These are phyloP conservation scores for Wickerhamomyces sydowiorum DNA, from an alignment of 805 yeast species.

Conservation along the genomic window DNA sequence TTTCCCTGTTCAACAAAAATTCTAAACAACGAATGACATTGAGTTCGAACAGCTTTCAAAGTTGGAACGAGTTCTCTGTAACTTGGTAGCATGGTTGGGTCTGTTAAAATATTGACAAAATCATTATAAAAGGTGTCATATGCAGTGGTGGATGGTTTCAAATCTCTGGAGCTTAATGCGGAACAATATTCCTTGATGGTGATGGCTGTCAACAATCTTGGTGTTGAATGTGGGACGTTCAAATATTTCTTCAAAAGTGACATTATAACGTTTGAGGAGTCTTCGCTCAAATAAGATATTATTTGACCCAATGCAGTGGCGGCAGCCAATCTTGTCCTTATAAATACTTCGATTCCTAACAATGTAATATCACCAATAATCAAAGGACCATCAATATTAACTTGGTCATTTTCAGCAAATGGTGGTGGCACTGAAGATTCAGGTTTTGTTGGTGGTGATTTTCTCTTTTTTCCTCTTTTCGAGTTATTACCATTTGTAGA, in stretches of 20 bases:
- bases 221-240: slow-evolving; percentile 50
- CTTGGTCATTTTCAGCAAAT: slow-evolving; percentile 47
- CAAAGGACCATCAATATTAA: slow-evolving; percentile 91
- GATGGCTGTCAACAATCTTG: slow-evolving; percentile 65
- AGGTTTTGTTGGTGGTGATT: slow-evolving; percentile 22
- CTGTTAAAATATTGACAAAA: slow-evolving; percentile 32
- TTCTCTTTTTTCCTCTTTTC: slow-evolving; percentile 45
- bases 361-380: slow-evolving; percentile 85
- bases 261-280: slow-evolving; percentile 34
- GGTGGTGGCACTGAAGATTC: slow-evolving; percentile 36
- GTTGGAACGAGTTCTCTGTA: slow-evolving; percentile 86
- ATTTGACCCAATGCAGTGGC: slow-evolving; percentile 71
- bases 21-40: slow-evolving; percentile 75
- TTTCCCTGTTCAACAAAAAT: slow-evolving; percentile 76
- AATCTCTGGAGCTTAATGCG: slow-evolving; percentile 13
- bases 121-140: slow-evolving; percentile 23
- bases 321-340: slow-evolving; percentile 70
- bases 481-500: slow-evolving; percentile 11
- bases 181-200: slow-evolving; percentile 65
- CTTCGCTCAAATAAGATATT: slow-evolving; percentile 42
- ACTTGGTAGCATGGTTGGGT: slow-evolving; percentile 42
- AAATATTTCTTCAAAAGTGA: slow-evolving; percentile 22
- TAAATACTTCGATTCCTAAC: slow-evolving; percentile 68
- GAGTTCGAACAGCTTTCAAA: slow-evolving; percentile 77
- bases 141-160: slow-evolving; percentile 18